Evolutionary conservation across 2,329 filamentous ascomycete species (phyloP).

Genomic region (Blumeria graminis): DNA sequence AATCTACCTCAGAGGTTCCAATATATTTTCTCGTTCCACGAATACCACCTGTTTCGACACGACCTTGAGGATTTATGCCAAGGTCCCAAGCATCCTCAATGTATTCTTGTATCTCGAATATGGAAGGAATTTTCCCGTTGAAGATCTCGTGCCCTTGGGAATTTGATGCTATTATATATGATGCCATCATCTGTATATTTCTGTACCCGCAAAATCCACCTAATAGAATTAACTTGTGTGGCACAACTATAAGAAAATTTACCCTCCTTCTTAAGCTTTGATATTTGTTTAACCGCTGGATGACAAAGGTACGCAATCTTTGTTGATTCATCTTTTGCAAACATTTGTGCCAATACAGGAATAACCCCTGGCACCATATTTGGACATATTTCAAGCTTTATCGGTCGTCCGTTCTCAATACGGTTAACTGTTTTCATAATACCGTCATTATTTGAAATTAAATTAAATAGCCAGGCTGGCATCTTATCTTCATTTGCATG

Average conservation of each 20-base stretch:
- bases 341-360: constrained; percentile 34
- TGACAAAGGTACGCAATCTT: constrained; percentile 60
- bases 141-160: constrained; percentile 36
- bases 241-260: constrained; percentile 4
- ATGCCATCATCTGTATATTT: constrained; percentile 79
- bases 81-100: constrained; percentile 78
- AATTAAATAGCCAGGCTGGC: constrained; percentile 40
- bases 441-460: constrained; percentile 32
- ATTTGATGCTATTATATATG: constrained; percentile 42
- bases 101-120: constrained; percentile 61
- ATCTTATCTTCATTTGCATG: constrained; percentile 52
- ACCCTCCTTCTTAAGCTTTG: constrained; percentile 57
- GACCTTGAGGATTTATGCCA: constrained; percentile 52
- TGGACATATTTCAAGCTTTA: constrained; percentile 19
- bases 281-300: constrained; percentile 50
- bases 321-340: constrained; percentile 38
- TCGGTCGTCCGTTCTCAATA: constrained; percentile 20
- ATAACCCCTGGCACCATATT: constrained; percentile 30
- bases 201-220: constrained; percentile 88
- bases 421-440: constrained; percentile 29
- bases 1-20: constrained; percentile 58
- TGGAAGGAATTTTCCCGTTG: constrained; percentile 37
- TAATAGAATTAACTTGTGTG: constrained; percentile 9
- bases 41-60: constrained; percentile 67
- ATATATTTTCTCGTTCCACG: constrained; percentile 84